Conservation (phyloP, 2,329 filamentous ascomycete species). For the Domatiomyces catenatus region DNA sequence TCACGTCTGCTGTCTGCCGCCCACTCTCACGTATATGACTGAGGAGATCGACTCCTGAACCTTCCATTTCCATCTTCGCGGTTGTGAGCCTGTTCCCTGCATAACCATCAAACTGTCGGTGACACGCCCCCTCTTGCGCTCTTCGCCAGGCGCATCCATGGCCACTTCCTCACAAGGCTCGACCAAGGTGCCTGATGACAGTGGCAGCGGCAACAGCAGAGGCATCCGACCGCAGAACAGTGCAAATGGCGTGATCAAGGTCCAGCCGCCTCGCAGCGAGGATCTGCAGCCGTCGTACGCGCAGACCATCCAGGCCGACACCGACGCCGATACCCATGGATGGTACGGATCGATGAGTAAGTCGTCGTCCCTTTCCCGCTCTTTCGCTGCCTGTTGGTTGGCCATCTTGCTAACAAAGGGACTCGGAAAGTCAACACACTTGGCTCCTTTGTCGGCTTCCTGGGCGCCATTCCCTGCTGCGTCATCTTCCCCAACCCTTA, state of each 20-base stretch:
- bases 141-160: not conserved
- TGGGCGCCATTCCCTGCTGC: conserved; percentile 84
- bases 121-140: not conserved
- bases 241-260: conserved; percentile 41
- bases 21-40: not conserved
- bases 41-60: not conserved
- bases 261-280: conserved; percentile 65
- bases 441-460: conserved; percentile 57
- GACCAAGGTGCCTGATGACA: not conserved
- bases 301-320: conserved; percentile 44
- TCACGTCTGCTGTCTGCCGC: not conserved
- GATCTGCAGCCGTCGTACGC: conserved; percentile 79
- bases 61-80: not conserved
- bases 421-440: conserved; percentile 48
- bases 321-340: conserved; percentile 56
- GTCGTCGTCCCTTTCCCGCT: conserved; percentile 21
- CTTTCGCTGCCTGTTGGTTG: not conserved
- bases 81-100: not conserved
- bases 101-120: not conserved
- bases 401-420: conserved; percentile 5
- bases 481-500: conserved; percentile 88
- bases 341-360: conserved; percentile 83
- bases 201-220: not conserved
- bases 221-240: conserved; percentile 36
- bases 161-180: not conserved